phyloP scores from a whole-genome alignment of 1,284 basidiomycete genomes.

The Apiotrichum siamense region DNA sequence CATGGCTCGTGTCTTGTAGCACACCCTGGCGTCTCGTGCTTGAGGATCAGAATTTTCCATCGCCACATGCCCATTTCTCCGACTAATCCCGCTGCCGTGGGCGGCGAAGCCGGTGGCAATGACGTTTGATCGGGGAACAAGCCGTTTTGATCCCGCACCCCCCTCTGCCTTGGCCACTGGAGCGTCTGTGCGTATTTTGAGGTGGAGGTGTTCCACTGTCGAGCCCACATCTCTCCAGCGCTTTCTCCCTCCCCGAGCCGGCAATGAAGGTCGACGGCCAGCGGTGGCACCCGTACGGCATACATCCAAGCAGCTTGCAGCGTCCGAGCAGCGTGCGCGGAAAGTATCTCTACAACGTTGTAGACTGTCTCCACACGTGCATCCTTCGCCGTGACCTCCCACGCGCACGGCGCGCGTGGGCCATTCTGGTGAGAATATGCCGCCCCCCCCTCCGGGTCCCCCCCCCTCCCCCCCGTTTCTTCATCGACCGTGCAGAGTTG shows the following conservation, averaged over 20 bases:
- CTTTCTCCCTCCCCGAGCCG: background rate
- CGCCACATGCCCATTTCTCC: background rate
- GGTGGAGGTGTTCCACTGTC: too few species aligned
- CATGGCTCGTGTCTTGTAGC: too few species aligned
- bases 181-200: too few species aligned
- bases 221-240: too few species aligned
- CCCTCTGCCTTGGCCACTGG: too few species aligned
- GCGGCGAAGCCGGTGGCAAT: too few species aligned
- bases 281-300: too few species aligned
- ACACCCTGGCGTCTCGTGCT: background rate
- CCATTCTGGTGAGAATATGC: constrained; percentile 62
- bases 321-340: constrained; percentile 22
- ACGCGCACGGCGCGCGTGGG: constrained; percentile 68
- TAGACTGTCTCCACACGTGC: constrained; percentile 57
- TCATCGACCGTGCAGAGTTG: background rate
- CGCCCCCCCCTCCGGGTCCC: too few species aligned
- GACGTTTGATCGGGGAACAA: too few species aligned
- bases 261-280: background rate
- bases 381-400: constrained; percentile 62
- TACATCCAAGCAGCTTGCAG: constrained; percentile 8
- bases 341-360: constrained; percentile 41
- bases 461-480: too few species aligned
- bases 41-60: background rate
- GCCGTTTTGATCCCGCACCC: background rate
- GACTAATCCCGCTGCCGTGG: background rate